Percentiles rank a stretch among this genome's conserved stretches.
These are phyloP conservation scores for Tolypocladium tundrense DNA, from an alignment of 2,329 filamentous ascomycete genomes.

Conservation along the genomic window DNA sequence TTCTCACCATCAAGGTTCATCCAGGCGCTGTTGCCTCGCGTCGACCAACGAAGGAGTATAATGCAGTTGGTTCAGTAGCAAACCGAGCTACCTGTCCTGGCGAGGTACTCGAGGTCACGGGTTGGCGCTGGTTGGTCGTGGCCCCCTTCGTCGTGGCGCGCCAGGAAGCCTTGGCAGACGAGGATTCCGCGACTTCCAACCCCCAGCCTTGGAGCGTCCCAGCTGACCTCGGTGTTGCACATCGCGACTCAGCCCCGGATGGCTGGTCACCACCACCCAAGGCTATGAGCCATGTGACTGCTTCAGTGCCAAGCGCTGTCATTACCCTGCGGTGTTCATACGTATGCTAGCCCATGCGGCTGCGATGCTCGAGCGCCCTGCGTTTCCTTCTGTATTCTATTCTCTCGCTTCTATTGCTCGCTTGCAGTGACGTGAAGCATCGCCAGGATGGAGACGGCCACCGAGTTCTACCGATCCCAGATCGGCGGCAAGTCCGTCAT, in stretches of 20 bases:
- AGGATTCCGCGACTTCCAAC: not conserved
- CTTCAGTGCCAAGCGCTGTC: not conserved
- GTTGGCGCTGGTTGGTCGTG: not conserved
- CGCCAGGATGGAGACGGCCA: slow-evolving; percentile 20
- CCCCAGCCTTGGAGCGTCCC: not conserved
- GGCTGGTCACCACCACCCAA: not conserved
- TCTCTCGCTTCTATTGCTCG: not conserved
- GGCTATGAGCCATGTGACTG: not conserved
- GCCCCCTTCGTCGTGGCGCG: not conserved
- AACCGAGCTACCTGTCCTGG: not conserved
- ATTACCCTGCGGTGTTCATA: too few relatives aligned
- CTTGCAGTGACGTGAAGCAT: not conserved
- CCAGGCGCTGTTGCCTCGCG: not conserved
- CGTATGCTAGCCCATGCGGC: not conserved
- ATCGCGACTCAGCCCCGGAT: not conserved
- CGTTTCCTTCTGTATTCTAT: not conserved
- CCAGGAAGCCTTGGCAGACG: not conserved
- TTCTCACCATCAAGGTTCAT: too few relatives aligned
- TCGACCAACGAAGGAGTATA: not conserved
- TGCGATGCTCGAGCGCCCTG: not conserved
- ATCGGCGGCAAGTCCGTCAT: slow-evolving; percentile 46
- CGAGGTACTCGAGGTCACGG: not conserved
- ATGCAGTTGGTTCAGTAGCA: not conserved
- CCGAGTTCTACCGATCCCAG: slow-evolving; percentile 48
- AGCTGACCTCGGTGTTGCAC: not conserved